These are phyloP conservation scores for Aspergillus sclerotioniger DNA, from an alignment of 495 filamentous ascomycete genomes.

Conservation along the genomic window DNA sequence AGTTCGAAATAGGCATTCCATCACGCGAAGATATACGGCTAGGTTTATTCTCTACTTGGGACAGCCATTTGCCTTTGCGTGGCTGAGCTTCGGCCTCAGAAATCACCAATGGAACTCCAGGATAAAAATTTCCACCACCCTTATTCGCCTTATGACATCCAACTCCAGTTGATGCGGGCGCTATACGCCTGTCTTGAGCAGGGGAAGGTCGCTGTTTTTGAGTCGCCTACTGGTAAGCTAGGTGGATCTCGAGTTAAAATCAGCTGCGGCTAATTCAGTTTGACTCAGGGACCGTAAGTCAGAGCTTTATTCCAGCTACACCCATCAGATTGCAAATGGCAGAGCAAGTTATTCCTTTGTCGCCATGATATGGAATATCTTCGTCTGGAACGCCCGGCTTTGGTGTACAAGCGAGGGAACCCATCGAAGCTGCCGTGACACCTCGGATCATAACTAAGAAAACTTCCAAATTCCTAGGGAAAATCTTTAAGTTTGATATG, in stretches of 20 bases:
- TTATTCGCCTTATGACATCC: conserved; percentile 86
- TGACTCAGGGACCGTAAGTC: conserved; percentile 43
- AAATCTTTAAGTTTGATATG: conserved; percentile 97
- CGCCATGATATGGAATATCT: too few species aligned
- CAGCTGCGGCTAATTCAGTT: conserved; percentile 9
- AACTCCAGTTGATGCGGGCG: conserved; percentile 84
- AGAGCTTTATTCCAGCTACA: not conserved
- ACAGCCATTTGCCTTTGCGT: too few species aligned
- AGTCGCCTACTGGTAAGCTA: conserved; percentile 78
- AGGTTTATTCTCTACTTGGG: too few species aligned
- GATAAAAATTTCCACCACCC: conserved; percentile 80
- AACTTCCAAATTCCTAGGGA: conserved; percentile 56
- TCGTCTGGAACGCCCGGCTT: too few species aligned
- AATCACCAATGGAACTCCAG: conserved; percentile 21
- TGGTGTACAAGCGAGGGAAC: not conserved
- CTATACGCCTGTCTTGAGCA: conserved; percentile 79
- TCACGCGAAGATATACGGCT: too few species aligned
- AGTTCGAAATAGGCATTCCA: too few species aligned
- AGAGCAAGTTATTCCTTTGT: not conserved
- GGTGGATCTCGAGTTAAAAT: not conserved
- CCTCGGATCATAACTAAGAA: not conserved
- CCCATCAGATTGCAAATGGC: not conserved
- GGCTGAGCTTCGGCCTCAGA: not conserved
- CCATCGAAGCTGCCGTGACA: not conserved
- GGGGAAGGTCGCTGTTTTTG: conserved; percentile 83